phyloP scores from a whole-genome alignment of 768 basidiomycete species.

The Dacryopinax spathularia region DNA sequence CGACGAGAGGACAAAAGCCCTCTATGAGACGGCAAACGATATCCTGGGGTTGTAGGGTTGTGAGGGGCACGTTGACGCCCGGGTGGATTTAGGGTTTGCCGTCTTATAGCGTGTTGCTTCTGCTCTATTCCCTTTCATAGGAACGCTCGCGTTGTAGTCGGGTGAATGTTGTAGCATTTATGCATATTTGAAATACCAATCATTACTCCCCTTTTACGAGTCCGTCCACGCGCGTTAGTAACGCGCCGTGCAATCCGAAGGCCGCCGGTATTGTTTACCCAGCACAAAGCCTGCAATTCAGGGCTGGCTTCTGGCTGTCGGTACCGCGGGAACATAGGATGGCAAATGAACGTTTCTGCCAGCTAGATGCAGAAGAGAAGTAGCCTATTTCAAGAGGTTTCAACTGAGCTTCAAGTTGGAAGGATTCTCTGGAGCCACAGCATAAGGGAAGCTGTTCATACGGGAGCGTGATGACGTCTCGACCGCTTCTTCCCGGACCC shows the following conservation, averaged over 20 bases:
- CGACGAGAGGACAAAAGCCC: constrained; percentile 1
- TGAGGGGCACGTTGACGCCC: not conserved
- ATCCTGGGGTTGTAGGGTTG: constrained; percentile 1
- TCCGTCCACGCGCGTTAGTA: not conserved
- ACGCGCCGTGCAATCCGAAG: not conserved
- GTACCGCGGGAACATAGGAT: too few relatives aligned
- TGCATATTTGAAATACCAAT: not conserved
- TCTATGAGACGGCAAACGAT: constrained; percentile 8
- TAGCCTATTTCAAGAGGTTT: too few relatives aligned
- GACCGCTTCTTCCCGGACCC: not conserved
- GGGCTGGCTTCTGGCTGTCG: too few relatives aligned
- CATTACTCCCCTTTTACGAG: not conserved
- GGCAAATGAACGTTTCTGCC: too few relatives aligned
- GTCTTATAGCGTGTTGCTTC: not conserved
- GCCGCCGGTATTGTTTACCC: too few relatives aligned
- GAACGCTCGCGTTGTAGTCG: not conserved
- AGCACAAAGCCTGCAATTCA: too few relatives aligned
- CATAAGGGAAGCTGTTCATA: not conserved
- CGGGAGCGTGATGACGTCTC: not conserved
- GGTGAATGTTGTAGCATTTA: not conserved
- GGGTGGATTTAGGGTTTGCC: not conserved
- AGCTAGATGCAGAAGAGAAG: too few relatives aligned
- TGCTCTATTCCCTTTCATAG: not conserved
- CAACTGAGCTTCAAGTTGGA: too few relatives aligned
- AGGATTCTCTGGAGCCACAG: too few relatives aligned